Conservation (phyloP, 2,329 filamentous ascomycete species). For the Calonectria pauciramosa region DNA sequence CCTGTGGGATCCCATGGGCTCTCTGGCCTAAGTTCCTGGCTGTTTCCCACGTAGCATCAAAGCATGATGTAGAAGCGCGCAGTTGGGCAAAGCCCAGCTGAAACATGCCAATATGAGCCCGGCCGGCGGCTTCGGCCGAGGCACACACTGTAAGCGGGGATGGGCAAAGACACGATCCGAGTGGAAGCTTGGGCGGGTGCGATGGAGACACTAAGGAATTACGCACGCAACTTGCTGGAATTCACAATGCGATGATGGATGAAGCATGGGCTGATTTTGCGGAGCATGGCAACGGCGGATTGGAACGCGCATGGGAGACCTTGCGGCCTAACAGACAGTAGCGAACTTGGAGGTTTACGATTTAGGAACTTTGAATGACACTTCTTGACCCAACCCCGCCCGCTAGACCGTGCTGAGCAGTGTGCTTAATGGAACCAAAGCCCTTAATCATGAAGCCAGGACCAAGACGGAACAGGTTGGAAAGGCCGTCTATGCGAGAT, state of each 20-base stretch:
- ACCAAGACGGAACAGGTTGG: constrained; percentile 12
- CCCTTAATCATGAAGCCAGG: constrained; percentile 21
- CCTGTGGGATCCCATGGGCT: constrained; percentile 86
- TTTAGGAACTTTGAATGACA: constrained; percentile 29
- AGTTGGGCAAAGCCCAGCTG: neutral
- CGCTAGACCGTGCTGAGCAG: constrained; percentile 2
- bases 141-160: neutral
- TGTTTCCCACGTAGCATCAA: neutral
- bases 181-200: constrained; percentile 11
- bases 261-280: constrained; percentile 29
- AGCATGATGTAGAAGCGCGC: neutral
- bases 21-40: constrained; percentile 68
- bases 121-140: constrained; percentile 12
- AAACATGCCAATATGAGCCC: neutral
- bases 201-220: constrained; percentile 8
- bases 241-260: constrained; percentile 23
- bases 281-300: constrained; percentile 19
- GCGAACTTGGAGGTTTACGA: constrained; percentile 13
- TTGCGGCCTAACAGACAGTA: constrained; percentile 23
- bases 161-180: constrained; percentile 1
- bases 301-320: constrained; percentile 13
- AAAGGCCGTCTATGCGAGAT: constrained; percentile 19
- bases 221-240: constrained; percentile 16
- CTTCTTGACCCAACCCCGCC: constrained; percentile 13
- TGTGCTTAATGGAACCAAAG: constrained; percentile 22